phyloP scores from a whole-genome alignment of 2,329 filamentous ascomycete genomes.

The Cadophora luteo-olivacea region DNA sequence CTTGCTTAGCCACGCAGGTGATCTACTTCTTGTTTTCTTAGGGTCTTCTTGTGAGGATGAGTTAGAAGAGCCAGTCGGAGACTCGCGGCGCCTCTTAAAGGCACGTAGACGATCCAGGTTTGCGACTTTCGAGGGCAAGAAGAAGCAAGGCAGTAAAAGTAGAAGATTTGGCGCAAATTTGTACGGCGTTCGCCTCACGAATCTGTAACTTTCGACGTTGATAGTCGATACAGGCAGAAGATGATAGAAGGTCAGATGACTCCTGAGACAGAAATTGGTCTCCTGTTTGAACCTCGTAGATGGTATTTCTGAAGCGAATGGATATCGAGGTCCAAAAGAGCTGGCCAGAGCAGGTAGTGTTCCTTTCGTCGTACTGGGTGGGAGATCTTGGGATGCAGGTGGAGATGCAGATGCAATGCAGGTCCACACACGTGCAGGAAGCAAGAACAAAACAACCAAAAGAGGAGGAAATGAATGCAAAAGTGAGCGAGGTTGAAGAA shows the following conservation, averaged over 20 bases:
- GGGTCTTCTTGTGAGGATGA: slow-evolving; percentile 24
- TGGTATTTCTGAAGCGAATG: not conserved
- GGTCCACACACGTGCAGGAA: slow-evolving; percentile 9
- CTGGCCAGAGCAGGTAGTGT: not conserved
- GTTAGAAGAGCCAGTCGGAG: slow-evolving; percentile 30
- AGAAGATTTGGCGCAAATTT: not conserved
- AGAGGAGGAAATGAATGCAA: slow-evolving; percentile 4
- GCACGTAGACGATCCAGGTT: slow-evolving; percentile 43
- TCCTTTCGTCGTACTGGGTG: not conserved
- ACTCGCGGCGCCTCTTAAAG: slow-evolving; percentile 42
- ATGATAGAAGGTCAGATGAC: slow-evolving; percentile 24
- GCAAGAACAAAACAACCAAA: slow-evolving; percentile 7
- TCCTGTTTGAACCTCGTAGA: not conserved
- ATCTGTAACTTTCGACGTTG: not conserved
- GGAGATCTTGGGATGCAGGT: not conserved
- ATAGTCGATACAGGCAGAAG: slow-evolving; percentile 14
- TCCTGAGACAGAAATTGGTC: not conserved
- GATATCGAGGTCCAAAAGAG: not conserved
- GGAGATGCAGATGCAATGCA: not conserved
- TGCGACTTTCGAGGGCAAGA: slow-evolving; percentile 29
- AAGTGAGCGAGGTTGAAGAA: not conserved
- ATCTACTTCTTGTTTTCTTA: slow-evolving; percentile 34
- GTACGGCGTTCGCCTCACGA: slow-evolving; percentile 23
- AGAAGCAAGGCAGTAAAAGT: slow-evolving; percentile 18
- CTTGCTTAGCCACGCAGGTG: slow-evolving; percentile 41